A percentile compares a stretch with the other conserved stretches of the same genome.
Evolutionary conservation across 2,329 filamentous ascomycete species (phyloP).

Genomic region (Colletotrichum australisinense): DNA sequence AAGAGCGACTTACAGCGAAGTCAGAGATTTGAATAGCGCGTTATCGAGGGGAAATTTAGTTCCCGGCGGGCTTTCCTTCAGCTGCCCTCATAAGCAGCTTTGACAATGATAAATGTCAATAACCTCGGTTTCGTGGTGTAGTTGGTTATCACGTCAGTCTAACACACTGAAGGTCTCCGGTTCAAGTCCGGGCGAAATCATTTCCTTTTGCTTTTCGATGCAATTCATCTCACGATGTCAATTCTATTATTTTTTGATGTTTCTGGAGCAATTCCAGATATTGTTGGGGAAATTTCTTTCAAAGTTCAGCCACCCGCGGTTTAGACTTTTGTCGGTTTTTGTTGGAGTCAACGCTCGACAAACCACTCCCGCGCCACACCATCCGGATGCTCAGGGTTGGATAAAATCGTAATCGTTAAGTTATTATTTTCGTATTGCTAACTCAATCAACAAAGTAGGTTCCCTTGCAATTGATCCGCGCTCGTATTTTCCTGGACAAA

Average conservation of each 20-base stretch:
- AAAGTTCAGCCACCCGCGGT: not conserved
- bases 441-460: not conserved
- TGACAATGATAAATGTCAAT: rapidly evolving
- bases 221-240: not conserved
- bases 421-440: not conserved
- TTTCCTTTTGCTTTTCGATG: not conserved
- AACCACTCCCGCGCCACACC: not conserved
- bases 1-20: no score
- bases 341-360: not conserved
- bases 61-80: no score
- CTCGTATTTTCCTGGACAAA: not conserved
- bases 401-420: not conserved
- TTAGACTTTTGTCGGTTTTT: not conserved
- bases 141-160: conserved; percentile 63
- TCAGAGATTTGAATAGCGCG: no score
- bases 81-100: no score
- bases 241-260: not conserved
- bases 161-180: conserved; percentile 45
- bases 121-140: conserved; percentile 41
- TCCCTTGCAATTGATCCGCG: not conserved
- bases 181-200: conserved; percentile 33
- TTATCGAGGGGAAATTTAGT: no score
- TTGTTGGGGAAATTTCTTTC: not conserved
- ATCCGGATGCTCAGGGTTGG: not conserved
- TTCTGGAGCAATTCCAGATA: not conserved